Evolutionary conservation across 192 early-diverging fungal species (phyloP).

Genomic region (Coemansia sp.): DNA sequence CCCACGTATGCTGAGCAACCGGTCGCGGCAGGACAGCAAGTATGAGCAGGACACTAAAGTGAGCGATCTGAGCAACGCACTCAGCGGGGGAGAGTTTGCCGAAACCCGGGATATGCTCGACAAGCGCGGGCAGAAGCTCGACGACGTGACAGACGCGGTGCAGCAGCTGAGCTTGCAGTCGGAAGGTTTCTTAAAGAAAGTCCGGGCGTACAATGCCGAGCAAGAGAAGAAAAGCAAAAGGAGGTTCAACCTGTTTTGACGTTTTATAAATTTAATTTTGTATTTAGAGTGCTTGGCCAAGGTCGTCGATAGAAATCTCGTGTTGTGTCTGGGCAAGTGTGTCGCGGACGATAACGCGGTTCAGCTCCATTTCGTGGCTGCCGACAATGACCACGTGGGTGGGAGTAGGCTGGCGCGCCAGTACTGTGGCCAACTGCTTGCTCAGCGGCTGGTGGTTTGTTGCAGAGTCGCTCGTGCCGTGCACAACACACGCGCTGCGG

Average conservation of each 20-base stretch:
- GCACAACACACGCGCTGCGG: constrained; percentile 19
- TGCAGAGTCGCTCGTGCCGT: constrained; percentile 8
- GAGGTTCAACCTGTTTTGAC: constrained; percentile 35
- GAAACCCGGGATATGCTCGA: constrained; percentile 32
- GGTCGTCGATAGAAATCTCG: not conserved
- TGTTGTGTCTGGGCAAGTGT: not conserved
- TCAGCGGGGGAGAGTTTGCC: constrained; percentile 11
- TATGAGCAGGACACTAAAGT: constrained; percentile 10
- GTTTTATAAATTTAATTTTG: not conserved
- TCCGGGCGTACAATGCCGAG: constrained; percentile 46
- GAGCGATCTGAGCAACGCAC: constrained; percentile 6
- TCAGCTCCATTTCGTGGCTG: constrained; percentile 15
- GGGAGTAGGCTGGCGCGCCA: constrained; percentile 10
- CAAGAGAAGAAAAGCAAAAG: constrained; percentile 33
- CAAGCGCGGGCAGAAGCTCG: constrained; percentile 37
- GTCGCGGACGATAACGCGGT: not conserved
- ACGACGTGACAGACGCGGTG: constrained; percentile 18
- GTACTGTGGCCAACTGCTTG: constrained; percentile 34
- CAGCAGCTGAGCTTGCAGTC: constrained; percentile 26
- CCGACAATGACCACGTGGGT: constrained; percentile 28
- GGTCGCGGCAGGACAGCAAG: constrained; percentile 10
- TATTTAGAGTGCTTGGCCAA: not conserved
- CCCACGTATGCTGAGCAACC: not conserved
- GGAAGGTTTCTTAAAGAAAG: constrained; percentile 31
- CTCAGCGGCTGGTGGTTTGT: constrained; percentile 2